Evolutionary conservation across 805 yeast genomes (phyloP).

Genomic region (Ogataea zsoltii): DNA sequence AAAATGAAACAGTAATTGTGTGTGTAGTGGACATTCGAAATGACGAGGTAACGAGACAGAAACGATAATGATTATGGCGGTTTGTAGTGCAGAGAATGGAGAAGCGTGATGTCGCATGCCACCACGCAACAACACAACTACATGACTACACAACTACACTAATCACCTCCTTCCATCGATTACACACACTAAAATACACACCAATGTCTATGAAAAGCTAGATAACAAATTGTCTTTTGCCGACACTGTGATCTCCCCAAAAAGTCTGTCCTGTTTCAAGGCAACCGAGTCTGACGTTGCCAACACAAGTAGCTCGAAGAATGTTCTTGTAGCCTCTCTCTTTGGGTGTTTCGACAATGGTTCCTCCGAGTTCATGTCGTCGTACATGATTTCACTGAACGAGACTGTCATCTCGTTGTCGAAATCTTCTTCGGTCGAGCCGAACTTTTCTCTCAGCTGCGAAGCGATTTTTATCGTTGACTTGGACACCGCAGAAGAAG

Average conservation of each 20-base stretch:
- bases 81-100: no score
- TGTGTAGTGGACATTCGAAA: no score
- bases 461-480: conserved; percentile 57
- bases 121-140: no score
- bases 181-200: conserved; percentile 2
- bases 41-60: no score
- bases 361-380: conserved; percentile 34
- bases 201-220: conserved; percentile 10
- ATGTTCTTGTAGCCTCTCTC: conserved; percentile 67
- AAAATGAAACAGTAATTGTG: neutral
- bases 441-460: conserved; percentile 40
- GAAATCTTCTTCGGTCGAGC: conserved; percentile 7
- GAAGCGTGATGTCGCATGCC: no score
- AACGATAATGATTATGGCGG: no score
- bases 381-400: conserved; percentile 42
- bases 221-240: conserved; percentile 18
- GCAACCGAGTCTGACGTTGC: conserved; percentile 74
- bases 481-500: conserved; percentile 38
- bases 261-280: conserved; percentile 59
- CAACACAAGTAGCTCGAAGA: conserved; percentile 79
- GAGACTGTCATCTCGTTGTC: conserved; percentile 20
- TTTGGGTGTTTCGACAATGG: conserved; percentile 43
- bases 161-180: neutral
- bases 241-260: conserved; percentile 56
- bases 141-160: neutral